Evolutionary conservation across 164 flowering plant species (phyloP).

Genomic region (Aristolochia fimbriata): DNA sequence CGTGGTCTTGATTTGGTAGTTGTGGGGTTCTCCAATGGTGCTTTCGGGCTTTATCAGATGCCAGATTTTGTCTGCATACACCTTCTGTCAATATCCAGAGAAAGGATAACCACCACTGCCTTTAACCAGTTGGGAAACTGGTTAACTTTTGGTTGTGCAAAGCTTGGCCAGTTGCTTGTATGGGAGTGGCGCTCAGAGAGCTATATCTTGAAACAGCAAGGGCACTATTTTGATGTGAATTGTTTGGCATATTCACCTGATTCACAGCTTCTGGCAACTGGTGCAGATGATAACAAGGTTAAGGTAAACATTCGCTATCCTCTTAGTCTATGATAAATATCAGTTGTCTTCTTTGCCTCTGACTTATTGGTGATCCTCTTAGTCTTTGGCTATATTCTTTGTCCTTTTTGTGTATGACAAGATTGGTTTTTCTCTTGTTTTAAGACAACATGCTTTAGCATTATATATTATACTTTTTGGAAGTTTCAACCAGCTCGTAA

Average conservation of each 20-base stretch:
- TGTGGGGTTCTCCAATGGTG: slow-evolving; percentile 90
- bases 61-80: slow-evolving; percentile 91
- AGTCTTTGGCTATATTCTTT: not conserved
- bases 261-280: slow-evolving; percentile 94
- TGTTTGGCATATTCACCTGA: slow-evolving; percentile 87
- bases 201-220: slow-evolving; percentile 91
- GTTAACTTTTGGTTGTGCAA: slow-evolving; percentile 93
- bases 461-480: too few relatives aligned
- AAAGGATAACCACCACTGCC: slow-evolving; percentile 85
- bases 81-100: slow-evolving; percentile 78
- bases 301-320: slow-evolving; percentile 37
- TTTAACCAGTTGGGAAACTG: slow-evolving; percentile 90
- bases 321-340: too few relatives aligned
- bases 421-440: too few relatives aligned
- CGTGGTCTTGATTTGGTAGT: slow-evolving; percentile 71
- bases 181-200: slow-evolving; percentile 99
- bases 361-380: not conserved
- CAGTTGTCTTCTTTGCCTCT: too few relatives aligned
- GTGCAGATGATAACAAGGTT: slow-evolving; percentile 97
- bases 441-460: too few relatives aligned
- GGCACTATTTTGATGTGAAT: slow-evolving; percentile 97
- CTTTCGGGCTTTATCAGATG: slow-evolving; percentile 91
- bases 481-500: too few relatives aligned
- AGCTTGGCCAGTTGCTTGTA: slow-evolving; percentile 91
- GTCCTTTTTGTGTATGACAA: too few relatives aligned